Percentiles rank a stretch among this genome's conserved stretches.
Conservation (phyloP, 208 protist genomes). For the Trypanosoma cruzi region DNA sequence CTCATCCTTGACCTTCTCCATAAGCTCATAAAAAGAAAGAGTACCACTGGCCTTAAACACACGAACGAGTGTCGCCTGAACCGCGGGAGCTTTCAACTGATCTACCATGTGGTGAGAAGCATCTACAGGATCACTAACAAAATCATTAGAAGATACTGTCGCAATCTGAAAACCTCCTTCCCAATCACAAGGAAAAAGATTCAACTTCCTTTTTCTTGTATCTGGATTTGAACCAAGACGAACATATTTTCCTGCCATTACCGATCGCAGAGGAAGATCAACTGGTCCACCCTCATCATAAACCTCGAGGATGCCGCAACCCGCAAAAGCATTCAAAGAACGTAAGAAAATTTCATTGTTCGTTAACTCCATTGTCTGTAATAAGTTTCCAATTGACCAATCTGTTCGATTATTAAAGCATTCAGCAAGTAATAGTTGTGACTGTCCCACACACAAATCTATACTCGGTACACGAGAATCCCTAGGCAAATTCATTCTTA, state of each 20-base stretch:
- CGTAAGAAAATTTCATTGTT: slow-evolving; percentile 7
- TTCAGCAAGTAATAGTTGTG: slow-evolving; percentile 29
- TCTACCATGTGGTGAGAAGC: slow-evolving; percentile 16
- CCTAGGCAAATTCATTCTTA: slow-evolving; percentile 19
- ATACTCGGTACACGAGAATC: slow-evolving; percentile 15
- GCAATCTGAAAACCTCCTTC: slow-evolving; percentile 10
- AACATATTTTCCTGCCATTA: slow-evolving; percentile 7
- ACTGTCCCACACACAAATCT: slow-evolving; percentile 20
- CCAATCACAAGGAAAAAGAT: slow-evolving; percentile 16
- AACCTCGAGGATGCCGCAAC: slow-evolving; percentile 21
- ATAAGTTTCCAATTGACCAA: slow-evolving; percentile 37
- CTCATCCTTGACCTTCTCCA: slow-evolving; percentile 27
- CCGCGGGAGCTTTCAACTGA: slow-evolving; percentile 23
- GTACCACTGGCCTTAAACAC: slow-evolving; percentile 23
- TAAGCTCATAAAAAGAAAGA: slow-evolving; percentile 22
- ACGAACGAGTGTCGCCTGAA: slow-evolving; percentile 27
- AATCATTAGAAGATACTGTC: not conserved
- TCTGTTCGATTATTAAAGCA: slow-evolving; percentile 43
- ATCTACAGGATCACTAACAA: slow-evolving; percentile 22
- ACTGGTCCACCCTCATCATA: slow-evolving; percentile 2
- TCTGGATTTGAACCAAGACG: slow-evolving; percentile 10
- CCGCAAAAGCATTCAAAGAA: slow-evolving; percentile 24
- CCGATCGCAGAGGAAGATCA: not conserved
- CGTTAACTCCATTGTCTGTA: slow-evolving; percentile 28
- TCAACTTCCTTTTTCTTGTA: slow-evolving; percentile 18